Evolutionary conservation across 2,329 filamentous ascomycete species (phyloP), one percentile per base, ranked within the genome.

Genomic region (Aspergillus sp.): DNA sequence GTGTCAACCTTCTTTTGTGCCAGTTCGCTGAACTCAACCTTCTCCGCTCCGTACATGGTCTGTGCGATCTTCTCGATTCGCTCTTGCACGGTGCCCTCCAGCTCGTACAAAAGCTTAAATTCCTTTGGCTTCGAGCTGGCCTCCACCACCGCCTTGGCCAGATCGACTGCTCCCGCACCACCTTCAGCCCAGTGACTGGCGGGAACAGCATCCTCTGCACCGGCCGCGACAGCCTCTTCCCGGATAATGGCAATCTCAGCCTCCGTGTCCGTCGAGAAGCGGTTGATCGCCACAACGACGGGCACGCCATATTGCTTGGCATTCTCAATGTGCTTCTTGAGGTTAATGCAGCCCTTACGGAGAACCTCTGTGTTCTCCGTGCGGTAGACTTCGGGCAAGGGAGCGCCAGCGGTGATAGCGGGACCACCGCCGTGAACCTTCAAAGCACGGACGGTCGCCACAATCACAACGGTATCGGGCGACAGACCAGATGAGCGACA

Each of bases 111-210:
- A 19, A 97, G 80, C 68, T 88, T 86, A 73, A 95, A 90, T 66
- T 93, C 77, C 73, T 89, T 93, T 48, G 87, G 83, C 73, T 90
- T 88, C 63, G 87, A 82, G 57, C 85, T 84, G 30, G 91, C 89
- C 17, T 83, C 80, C 59, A 96, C 85, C 53, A 97, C 88, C 46
- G 85, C 88, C 65, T 90, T 84, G 46, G 90, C 93, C 45, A 98
- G 81, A 54, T 95, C 87, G 27, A 96, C 70, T 17, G 93, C 93
- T 41, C 93, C 93, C 67, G 84, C 85, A 53, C 93, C 93, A 63
- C 93, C 93, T 68, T 95, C 86, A 37, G 91, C 90, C 88, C 91
- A 98, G 79, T 98, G 93, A 73, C 95, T 95, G 12, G 93, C 86
- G 43, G 91, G 79, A 59, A 98, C 88, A 45, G 93, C 93, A 64